Conservation (phyloP, 139 green algal species). For the Chlorokybus atmophyticus region DNA sequence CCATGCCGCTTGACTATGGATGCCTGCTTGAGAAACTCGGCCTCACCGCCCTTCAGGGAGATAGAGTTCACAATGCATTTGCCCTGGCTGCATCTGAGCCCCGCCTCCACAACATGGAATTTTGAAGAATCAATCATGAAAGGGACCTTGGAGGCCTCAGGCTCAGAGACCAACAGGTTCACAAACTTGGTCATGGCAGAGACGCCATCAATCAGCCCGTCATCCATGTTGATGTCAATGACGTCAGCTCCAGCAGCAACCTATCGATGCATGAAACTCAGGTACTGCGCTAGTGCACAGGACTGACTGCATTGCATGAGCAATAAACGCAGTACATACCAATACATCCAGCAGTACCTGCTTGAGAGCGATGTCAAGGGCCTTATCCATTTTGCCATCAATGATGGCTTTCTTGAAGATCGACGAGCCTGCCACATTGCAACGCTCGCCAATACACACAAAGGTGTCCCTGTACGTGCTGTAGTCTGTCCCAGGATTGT, state of each 20-base stretch:
- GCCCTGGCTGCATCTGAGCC: slow-evolving; percentile 89
- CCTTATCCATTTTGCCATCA: slow-evolving; percentile 87
- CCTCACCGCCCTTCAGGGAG: slow-evolving; percentile 93
- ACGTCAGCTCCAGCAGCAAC: slow-evolving; percentile 48
- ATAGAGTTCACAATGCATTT: slow-evolving; percentile 99
- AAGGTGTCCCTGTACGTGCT: slow-evolving; percentile 73
- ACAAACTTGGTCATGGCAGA: slow-evolving; percentile 88
- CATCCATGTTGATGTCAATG: slow-evolving; percentile 98
- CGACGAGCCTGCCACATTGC: slow-evolving; percentile 88
- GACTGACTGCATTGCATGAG: too few relatives aligned
- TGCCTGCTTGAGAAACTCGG: slow-evolving; percentile 73
- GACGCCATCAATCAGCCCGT: slow-evolving; percentile 90
- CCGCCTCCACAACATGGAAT: slow-evolving; percentile 92
- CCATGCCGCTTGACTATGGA: slow-evolving; percentile 69
- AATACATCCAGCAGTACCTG: slow-evolving; percentile 47
- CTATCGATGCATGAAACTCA: background rate
- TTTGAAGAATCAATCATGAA: slow-evolving; percentile 99
- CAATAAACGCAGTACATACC: too few relatives aligned
- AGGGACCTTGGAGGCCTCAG: slow-evolving; percentile 71
- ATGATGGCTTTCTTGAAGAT: slow-evolving; percentile 97
- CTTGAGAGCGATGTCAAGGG: slow-evolving; percentile 71
- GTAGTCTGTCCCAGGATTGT: slow-evolving; percentile 45
- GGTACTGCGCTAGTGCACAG: too few relatives aligned
- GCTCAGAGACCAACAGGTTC: slow-evolving; percentile 90
- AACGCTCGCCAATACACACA: slow-evolving; percentile 90